Evolutionary conservation across 257 asterid species (phyloP), one percentile per base, ranked within the genome.

Genomic region (Rhazya stricta): DNA sequence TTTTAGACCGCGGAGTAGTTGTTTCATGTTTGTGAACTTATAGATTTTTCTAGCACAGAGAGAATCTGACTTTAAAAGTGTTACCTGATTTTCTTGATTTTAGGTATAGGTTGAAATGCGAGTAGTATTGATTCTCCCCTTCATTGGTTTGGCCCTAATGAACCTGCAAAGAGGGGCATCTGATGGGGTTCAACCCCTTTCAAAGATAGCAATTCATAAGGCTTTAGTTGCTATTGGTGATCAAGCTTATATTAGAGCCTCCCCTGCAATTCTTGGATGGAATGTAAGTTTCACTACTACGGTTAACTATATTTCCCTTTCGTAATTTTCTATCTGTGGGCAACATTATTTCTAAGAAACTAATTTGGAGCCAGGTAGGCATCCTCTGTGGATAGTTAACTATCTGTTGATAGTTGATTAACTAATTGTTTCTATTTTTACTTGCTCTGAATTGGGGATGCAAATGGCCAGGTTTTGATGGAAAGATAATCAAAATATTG

Each of bases 241-340:
- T 30, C 32, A 71, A 61, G 92, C 97, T 43, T 83, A 51, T 69
- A 80, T 92, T 34, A 88, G 79, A 75, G 97, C 94, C 27, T 79
- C 89, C 74, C 97, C 98, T 16, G 85, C 91, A 36, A 75, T 91
- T 79, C 96, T 93, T 58, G 98, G 98, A 67, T 67, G 62, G 76
- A 82, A 81, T n/a, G 98, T 89, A 86, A 83, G 89, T 73, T 53
- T 15, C 13, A n/a, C n/a, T n/a, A n/a, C n/a, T n/a, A n/a, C n/a
- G n/a, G n/a, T n/a, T n/a, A n/a, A n/a, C n/a, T n/a, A n/a, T n/a
- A n/a, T n/a, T n/a, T n/a, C n/a, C n/a, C n/a, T n/a, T n/a, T n/a
- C n/a, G n/a, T n/a, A n/a, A n/a, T n/a, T n/a, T 57, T 18, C 12
- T 57, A 30, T 57, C 23, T 57, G 3, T 57, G 27, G 27, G 10